phyloP scores from a whole-genome alignment of 2,329 filamentous ascomycete species.

The Verticillium klebahnii region DNA sequence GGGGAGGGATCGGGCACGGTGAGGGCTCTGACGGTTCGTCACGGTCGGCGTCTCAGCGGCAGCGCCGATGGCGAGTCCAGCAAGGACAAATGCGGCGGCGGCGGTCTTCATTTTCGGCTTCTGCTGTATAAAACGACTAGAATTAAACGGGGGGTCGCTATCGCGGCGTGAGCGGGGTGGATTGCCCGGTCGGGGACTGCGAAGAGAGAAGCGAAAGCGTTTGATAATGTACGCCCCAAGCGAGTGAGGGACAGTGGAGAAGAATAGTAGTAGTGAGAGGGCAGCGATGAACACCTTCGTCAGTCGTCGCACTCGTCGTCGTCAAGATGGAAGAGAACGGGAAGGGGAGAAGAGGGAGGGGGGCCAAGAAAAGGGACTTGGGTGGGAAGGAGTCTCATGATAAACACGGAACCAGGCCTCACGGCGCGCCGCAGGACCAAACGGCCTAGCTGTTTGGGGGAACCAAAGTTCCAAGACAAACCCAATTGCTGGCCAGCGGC shows the following conservation, averaged over 20 bases:
- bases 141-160: not conserved
- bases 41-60: slow-evolving; percentile 35
- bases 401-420: not conserved
- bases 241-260: not conserved
- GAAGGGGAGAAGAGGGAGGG: not conserved
- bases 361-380: not conserved
- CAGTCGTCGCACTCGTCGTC: not conserved
- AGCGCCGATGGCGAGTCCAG: slow-evolving; percentile 36
- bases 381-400: not conserved
- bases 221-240: not conserved
- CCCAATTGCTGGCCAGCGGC: not conserved
- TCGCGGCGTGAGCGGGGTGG: not conserved
- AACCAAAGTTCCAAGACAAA: not conserved
- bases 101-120: not conserved
- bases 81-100: slow-evolving; percentile 42
- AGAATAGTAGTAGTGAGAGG: not conserved
- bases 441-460: not conserved
- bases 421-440: not conserved
- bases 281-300: not conserved
- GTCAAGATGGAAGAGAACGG: not conserved
- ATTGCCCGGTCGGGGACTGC: not conserved
- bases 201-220: not conserved
- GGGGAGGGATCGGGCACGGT: slow-evolving; percentile 45
- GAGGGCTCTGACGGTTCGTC: slow-evolving; percentile 29
- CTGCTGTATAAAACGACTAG: not conserved